Evolutionary conservation across 805 yeast species (phyloP).

Genomic region (Sungouiozyma ichnusensis): DNA sequence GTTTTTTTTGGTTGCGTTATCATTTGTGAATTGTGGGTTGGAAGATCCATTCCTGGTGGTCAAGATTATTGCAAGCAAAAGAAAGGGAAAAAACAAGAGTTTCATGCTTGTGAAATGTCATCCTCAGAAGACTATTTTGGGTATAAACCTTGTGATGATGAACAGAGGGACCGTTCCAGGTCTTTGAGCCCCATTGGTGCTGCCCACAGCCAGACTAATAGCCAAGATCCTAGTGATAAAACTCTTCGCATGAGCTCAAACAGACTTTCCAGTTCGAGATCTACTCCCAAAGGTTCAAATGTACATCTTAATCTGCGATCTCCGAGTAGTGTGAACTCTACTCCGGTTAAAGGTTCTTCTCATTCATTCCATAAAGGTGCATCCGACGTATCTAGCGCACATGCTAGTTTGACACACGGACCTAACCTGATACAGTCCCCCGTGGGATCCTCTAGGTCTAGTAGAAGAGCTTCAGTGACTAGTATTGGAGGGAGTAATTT

Average conservation of each 20-base stretch:
- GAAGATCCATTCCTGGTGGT: too few species aligned
- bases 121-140: slow-evolving; percentile 1
- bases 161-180: not conserved
- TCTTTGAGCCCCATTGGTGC: not conserved
- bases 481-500: not conserved
- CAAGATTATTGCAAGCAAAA: too few species aligned
- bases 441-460: not conserved
- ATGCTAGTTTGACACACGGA: too few species aligned
- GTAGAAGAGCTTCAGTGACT: not conserved
- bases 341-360: not conserved
- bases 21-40: too few species aligned
- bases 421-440: not conserved
- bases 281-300: not conserved
- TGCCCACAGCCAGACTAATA: too few species aligned
- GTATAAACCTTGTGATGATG: not conserved
- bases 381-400: not conserved
- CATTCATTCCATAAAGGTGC: not conserved
- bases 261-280: not conserved
- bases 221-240: too few species aligned
- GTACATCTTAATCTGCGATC: not conserved
- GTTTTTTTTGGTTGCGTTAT: too few species aligned
- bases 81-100: too few species aligned
- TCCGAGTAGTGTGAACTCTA: not conserved
- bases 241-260: not conserved
- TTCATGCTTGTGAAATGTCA: too few species aligned